Percentiles rank a stretch among this genome's conserved stretches.
phyloP scores from a whole-genome alignment of 2,329 filamentous ascomycete species.

The Dothideomycetes sp. region DNA sequence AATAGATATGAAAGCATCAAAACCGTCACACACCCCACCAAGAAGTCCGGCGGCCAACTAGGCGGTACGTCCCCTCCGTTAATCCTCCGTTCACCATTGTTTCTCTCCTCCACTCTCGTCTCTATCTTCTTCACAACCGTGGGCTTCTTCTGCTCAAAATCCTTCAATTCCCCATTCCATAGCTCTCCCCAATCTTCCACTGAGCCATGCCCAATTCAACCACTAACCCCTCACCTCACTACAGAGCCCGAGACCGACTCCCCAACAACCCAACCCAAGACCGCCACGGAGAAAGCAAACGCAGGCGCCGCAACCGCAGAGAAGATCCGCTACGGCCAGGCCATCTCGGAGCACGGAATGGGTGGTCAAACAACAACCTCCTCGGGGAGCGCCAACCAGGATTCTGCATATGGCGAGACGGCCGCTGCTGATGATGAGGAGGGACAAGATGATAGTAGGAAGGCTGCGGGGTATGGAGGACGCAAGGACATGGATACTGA shows the following conservation, averaged over 20 bases:
- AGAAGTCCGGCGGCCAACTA: conserved; percentile 47
- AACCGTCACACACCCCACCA: conserved; percentile 36
- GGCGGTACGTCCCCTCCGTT: conserved; percentile 28
- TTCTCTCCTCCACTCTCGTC: not conserved
- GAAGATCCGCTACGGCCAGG: conserved; percentile 45
- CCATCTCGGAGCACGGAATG: conserved; percentile 44
- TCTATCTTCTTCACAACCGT: conserved; percentile 11
- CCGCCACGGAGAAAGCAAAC: conserved; percentile 21
- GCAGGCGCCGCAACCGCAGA: conserved; percentile 36
- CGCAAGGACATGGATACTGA: conserved; percentile 31
- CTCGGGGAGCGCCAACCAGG: conserved; percentile 25
- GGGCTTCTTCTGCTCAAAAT: conserved; percentile 5
- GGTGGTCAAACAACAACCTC: conserved; percentile 39
- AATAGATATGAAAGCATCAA: conserved; percentile 50
- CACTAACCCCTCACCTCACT: conserved; percentile 9
- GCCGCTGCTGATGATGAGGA: conserved; percentile 25
- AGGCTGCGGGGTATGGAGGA: conserved; percentile 39
- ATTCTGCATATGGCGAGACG: conserved; percentile 22
- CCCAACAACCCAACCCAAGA: conserved; percentile 13
- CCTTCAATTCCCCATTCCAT: conserved; percentile 8
- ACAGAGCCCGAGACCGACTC: conserved; percentile 13
- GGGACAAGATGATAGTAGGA: conserved; percentile 14
- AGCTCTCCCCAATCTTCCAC: conserved; percentile 5
- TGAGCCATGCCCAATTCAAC: too few relatives aligned
- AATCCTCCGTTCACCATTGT: conserved; percentile 1